phyloP scores from a whole-genome alignment of 305 asterid species.

The Fraxinus greggii region DNA sequence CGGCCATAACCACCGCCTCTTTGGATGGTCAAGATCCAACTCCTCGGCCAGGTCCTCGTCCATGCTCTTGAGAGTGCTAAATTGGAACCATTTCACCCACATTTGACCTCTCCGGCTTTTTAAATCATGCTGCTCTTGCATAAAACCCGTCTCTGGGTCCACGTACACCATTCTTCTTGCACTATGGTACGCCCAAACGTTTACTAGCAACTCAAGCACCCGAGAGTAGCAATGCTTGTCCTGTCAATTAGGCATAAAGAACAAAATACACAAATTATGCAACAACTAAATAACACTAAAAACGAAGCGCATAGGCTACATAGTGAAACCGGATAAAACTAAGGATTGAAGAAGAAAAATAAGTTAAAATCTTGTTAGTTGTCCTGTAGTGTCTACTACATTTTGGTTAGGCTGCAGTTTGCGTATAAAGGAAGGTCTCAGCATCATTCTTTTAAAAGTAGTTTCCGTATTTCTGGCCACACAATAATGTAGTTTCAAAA shows the following conservation, averaged over 20 bases:
- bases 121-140: slow-evolving; percentile 76
- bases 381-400: background rate
- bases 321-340: background rate
- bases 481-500: background rate
- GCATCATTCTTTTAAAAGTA: background rate
- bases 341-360: background rate
- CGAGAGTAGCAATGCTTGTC: slow-evolving; percentile 90
- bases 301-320: background rate
- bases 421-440: background rate
- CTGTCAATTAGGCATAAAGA: slow-evolving; percentile 39
- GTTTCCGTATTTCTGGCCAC: background rate
- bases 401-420: background rate
- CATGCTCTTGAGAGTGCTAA: slow-evolving; percentile 72
- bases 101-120: slow-evolving; percentile 64
- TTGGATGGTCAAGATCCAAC: slow-evolving; percentile 59
- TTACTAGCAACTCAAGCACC: slow-evolving; percentile 77
- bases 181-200: slow-evolving; percentile 97
- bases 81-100: slow-evolving; percentile 93
- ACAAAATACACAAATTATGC: background rate
- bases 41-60: slow-evolving; percentile 92
- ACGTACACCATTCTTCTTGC: slow-evolving; percentile 81
- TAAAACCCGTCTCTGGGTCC: slow-evolving; percentile 66
- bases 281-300: background rate
- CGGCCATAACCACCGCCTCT: slow-evolving; percentile 77
- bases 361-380: background rate